Percentiles rank a stretch among this genome's conserved stretches.
These are phyloP conservation scores for Boechera retrofracta DNA, from an alignment of 345 rosid species.

Conservation along the genomic window DNA sequence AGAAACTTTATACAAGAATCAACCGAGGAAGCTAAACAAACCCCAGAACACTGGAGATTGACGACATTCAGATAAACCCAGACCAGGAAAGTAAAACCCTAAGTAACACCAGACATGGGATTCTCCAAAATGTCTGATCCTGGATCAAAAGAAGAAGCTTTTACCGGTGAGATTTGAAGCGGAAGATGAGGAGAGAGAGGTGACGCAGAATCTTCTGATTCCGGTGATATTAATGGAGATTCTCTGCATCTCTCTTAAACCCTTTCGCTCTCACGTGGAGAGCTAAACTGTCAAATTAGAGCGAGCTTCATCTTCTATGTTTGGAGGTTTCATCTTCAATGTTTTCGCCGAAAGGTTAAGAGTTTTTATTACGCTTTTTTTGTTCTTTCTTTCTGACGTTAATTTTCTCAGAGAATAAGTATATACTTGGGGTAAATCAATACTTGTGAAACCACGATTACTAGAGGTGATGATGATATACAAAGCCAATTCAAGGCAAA, in stretches of 20 bases:
- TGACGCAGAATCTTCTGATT: constrained; percentile 39
- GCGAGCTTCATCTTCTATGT: too few relatives aligned
- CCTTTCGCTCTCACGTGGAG: background rate
- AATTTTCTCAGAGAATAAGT: too few relatives aligned
- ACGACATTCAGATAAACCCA: background rate
- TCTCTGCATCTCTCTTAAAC: constrained; percentile 32
- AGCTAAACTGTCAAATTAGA: too few relatives aligned
- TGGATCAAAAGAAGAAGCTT: background rate
- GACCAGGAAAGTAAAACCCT: constrained; percentile 13
- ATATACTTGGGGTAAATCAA: too few relatives aligned
- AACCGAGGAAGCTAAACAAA: background rate
- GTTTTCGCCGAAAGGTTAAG: too few relatives aligned
- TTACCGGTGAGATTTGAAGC: constrained; percentile 42
- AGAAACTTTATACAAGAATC: background rate
- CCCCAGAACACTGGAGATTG: constrained; percentile 2
- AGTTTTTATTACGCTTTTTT: too few relatives aligned
- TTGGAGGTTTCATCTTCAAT: too few relatives aligned
- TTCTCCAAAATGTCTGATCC: background rate
- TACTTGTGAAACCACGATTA: too few relatives aligned
- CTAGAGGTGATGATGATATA: too few relatives aligned
- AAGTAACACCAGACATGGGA: background rate
- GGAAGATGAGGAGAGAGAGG: constrained; percentile 28
- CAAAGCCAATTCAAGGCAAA: too few relatives aligned
- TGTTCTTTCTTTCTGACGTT: too few relatives aligned
- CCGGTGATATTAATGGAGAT: constrained; percentile 27